Evolutionary conservation across 345 rosid species (phyloP), one percentile per base, ranked within the genome.

Genomic region (Bruguiera parviflora): DNA sequence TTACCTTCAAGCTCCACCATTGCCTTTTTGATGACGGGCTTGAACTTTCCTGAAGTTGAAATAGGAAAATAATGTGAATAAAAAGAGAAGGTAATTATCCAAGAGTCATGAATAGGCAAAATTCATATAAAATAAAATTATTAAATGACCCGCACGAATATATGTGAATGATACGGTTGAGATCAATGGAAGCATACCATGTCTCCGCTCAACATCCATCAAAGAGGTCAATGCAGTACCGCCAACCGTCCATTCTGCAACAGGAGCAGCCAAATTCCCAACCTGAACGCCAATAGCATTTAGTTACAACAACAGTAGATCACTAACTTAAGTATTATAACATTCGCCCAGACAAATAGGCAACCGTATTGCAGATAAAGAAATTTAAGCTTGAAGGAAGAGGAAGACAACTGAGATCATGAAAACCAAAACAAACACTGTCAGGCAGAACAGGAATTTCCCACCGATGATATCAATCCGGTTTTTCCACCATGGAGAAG

Each of bases 161-260:
- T 2, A 13, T 31, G 47, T 47, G 3, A 3, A 70, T 37, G 21
- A 39, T 33, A 67, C n/a, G 13, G 20, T 47, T 43, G 21, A 1
- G n/a, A 47, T 20, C 35, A 57, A 35, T 4, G 29, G 52, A 31
- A 58, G 18, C 49, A 3, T 82, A 91, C 98, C 99, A 67, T 95
- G 99, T 83, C 99, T 90, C 85, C 99, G 90, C 87, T 95, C 99
- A 28, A 95, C 99, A 29, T 95, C 99, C 99, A 92, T 95, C 77
- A 95, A 75, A 8, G 98, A 69, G 71, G 99, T 95, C 51, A 95
- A 76, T 11, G 99, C 89, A n/a, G 99, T 95, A 70, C 99, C 99
- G 66, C 94, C 73, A 46, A 83, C 99, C 0, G 91, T 95, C 99
- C 99, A 95, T 61, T 92, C 85, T n/a, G 85, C 85, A 67, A 92